These are phyloP conservation scores for Coffea canephora DNA, from an alignment of 257 asterid species.

Conservation along the genomic window DNA sequence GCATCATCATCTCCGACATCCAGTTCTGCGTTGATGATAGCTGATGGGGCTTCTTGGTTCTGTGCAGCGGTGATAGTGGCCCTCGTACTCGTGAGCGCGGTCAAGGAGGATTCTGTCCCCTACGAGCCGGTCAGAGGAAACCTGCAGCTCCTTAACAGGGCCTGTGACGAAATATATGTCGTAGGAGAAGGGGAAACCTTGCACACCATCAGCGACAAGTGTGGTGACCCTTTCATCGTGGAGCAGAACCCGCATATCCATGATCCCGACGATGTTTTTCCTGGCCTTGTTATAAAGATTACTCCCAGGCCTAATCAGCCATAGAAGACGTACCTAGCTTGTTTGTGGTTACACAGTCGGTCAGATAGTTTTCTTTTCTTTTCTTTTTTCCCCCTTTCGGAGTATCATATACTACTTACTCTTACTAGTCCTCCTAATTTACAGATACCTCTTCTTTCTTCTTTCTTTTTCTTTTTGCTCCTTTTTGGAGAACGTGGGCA, in stretches of 20 bases:
- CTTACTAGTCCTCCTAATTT: background rate
- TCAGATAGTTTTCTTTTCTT: background rate
- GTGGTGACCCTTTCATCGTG: constrained; percentile 22
- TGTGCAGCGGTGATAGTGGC: constrained; percentile 9
- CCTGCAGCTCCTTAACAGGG: constrained; percentile 1
- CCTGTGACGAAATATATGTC: constrained; percentile 28
- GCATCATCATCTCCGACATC: constrained; percentile 4
- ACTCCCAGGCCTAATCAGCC: constrained; percentile 1
- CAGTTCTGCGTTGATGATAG: background rate
- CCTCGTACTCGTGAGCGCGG: constrained; percentile 2
- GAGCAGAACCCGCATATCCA: constrained; percentile 28
- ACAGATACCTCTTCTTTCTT: no score
- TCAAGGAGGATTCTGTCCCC: background rate
- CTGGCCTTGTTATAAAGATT: constrained; percentile 34
- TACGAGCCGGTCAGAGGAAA: constrained; percentile 4
- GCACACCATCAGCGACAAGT: constrained; percentile 27
- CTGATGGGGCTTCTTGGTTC: constrained; percentile 9
- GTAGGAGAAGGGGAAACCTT: constrained; percentile 34
- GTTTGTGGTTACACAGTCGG: background rate
- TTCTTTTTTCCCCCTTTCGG: background rate
- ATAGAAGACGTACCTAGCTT: background rate
- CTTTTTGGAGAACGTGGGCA: background rate
- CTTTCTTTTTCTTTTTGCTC: no score
- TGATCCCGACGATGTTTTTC: constrained; percentile 33
- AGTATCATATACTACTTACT: background rate